Evolutionary conservation across 495 filamentous ascomycete genomes (phyloP).

Genomic region (Hypomontagnella monticulosa): DNA sequence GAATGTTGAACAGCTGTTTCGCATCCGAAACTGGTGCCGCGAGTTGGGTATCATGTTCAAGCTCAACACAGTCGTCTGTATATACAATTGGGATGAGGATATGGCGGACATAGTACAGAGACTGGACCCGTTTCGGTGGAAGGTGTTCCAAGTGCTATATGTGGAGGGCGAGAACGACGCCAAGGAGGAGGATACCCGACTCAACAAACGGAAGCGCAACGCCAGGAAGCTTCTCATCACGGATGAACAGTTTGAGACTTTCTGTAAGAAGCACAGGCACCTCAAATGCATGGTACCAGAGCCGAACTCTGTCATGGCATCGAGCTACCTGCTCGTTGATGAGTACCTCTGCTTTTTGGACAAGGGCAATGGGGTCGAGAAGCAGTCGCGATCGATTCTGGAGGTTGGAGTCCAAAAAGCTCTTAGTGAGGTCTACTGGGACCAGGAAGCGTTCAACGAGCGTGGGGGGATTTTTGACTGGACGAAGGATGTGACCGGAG

Average conservation of each 20-base stretch:
- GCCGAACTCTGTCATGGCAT: constrained; percentile 62
- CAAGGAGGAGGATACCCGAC: constrained; percentile 38
- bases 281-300: constrained; percentile 59
- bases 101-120: constrained; percentile 58
- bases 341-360: constrained; percentile 67
- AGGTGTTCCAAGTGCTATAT: constrained; percentile 66
- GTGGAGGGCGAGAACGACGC: constrained; percentile 66
- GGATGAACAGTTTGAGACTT: constrained; percentile 57
- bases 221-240: constrained; percentile 59
- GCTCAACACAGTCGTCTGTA: constrained; percentile 66
- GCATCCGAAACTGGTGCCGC: constrained; percentile 57
- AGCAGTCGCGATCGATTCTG: constrained; percentile 54
- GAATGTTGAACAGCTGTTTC: constrained; percentile 56
- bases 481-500: constrained; percentile 46
- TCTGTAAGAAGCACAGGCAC: constrained; percentile 59
- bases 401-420: constrained; percentile 63
- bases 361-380: constrained; percentile 52
- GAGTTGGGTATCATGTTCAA: constrained; percentile 65
- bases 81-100: constrained; percentile 62
- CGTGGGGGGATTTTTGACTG: constrained; percentile 66
- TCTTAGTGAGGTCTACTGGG: constrained; percentile 60
- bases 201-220: constrained; percentile 49
- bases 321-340: constrained; percentile 63
- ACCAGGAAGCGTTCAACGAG: constrained; percentile 57
- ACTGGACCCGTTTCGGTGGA: constrained; percentile 66